phyloP scores from a whole-genome alignment of 257 asterid genomes.

The Solanum ossicruentum region DNA sequence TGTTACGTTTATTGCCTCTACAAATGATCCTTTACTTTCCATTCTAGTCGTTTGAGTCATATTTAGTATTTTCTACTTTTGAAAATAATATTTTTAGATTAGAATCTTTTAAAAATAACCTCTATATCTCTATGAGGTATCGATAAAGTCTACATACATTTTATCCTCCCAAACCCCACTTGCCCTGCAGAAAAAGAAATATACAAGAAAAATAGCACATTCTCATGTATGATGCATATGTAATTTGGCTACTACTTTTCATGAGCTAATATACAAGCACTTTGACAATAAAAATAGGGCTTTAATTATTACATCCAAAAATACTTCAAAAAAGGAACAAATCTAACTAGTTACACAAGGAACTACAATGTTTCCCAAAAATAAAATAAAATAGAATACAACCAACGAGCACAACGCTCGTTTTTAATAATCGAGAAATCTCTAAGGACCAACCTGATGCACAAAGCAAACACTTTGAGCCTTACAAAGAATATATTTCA shows the following conservation, averaged over 20 bases:
- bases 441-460: not conserved
- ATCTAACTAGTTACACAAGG: not conserved
- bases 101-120: too few relatives aligned
- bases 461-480: not conserved
- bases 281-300: not conserved
- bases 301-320: not conserved
- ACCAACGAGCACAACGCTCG: not conserved
- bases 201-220: not conserved
- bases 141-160: too few relatives aligned
- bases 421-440: not conserved
- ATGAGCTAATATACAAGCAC: not conserved
- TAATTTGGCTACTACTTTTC: not conserved
- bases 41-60: too few relatives aligned
- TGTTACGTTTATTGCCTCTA: too few relatives aligned
- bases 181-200: not conserved
- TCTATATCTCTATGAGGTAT: too few relatives aligned
- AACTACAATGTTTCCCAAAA: not conserved
- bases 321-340: not conserved
- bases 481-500: not conserved
- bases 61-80: too few relatives aligned
- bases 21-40: too few relatives aligned
- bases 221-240: not conserved
- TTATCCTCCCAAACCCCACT: too few relatives aligned
- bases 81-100: too few relatives aligned
- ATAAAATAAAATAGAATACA: not conserved